Base-by-base conservation (phyloP, 768 basidiomycete species). In the Imleria badia region DNA sequence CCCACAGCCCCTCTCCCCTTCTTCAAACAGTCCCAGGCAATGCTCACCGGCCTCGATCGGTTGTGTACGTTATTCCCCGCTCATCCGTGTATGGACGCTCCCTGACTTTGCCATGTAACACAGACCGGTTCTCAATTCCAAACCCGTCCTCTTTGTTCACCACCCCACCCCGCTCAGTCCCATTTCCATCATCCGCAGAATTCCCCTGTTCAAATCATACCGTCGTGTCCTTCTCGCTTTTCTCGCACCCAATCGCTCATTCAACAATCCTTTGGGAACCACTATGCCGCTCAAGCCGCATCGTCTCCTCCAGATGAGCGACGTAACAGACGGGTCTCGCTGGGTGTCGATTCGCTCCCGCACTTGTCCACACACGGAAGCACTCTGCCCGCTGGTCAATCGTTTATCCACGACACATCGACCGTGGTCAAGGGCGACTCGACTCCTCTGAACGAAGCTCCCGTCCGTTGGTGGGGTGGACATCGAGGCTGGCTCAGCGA, bases 391-490 rank as follows among this genome's bases (percentile, higher is more conserved):
- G 15, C n/a, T 5, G 35, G 31, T 15, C n/a, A 35, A 13, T 44
- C 52, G 4, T 31, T 13, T 6, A 29, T 30, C 19, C 55, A 48
- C n/a, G 48, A 43, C 15, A 20, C 26, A 3, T 20, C 45, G 8
- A 4, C 29, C 8, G 6, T 15, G 11, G n/a, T 45, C 23, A 51
- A 48, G 29, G 55, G 52, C 3, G 31, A 51, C 5, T 56, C 53
- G 20, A 58, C 61, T 0, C 60, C 64, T 45, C 39, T 64, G 38
- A 55, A 65, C n/a, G 58, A 54, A 42, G 55, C 56, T 8, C 59
- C 64, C 7, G n/a, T 49, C 31, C 58, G 52, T 19, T 66, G 64
- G 62, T 61, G 62, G 59, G 59, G 62, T 15, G 59, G 61, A 44
- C 44, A 30, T 38, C 35, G 46, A 14, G 39, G 60, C 20, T 66